Percentiles rank a stretch among this genome's conserved stretches.
Conservation (phyloP, 441 rosid genomes). For the Metrosideros polymorpha region DNA sequence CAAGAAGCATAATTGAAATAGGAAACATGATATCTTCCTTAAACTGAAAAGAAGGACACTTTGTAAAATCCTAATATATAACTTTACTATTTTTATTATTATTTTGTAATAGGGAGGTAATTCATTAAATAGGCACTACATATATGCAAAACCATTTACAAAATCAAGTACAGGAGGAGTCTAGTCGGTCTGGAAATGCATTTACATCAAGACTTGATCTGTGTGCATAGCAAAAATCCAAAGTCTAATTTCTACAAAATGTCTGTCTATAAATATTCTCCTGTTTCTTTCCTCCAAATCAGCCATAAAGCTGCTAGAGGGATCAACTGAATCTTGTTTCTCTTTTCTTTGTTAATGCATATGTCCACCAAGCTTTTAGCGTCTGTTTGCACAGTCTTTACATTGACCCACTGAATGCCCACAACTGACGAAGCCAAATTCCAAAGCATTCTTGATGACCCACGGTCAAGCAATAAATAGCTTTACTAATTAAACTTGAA, state of each 20-base stretch:
- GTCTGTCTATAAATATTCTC: not conserved
- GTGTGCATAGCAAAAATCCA: not conserved
- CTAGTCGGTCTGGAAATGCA: not conserved
- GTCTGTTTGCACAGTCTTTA: not conserved
- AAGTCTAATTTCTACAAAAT: not conserved
- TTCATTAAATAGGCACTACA: not conserved
- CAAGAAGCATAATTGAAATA: not conserved
- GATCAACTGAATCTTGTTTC: not conserved
- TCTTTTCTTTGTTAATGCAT: not conserved
- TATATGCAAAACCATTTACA: not conserved
- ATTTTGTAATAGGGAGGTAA: not conserved
- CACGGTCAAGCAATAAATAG: not conserved
- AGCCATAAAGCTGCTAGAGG: not conserved
- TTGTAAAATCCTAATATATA: not conserved
- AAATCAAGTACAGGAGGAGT: not conserved
- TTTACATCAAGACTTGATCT: not conserved
- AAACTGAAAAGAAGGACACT: not conserved
- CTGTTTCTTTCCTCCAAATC: not conserved
- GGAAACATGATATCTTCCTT: not conserved
- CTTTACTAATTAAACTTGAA: not conserved
- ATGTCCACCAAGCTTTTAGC: not conserved
- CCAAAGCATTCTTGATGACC: not conserved
- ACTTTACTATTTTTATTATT: not conserved
- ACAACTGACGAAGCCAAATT: not conserved
- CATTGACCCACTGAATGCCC: not conserved